Evolutionary conservation across 306 rosid genomes (phyloP).

Genomic region (Calophaca sinica): DNA sequence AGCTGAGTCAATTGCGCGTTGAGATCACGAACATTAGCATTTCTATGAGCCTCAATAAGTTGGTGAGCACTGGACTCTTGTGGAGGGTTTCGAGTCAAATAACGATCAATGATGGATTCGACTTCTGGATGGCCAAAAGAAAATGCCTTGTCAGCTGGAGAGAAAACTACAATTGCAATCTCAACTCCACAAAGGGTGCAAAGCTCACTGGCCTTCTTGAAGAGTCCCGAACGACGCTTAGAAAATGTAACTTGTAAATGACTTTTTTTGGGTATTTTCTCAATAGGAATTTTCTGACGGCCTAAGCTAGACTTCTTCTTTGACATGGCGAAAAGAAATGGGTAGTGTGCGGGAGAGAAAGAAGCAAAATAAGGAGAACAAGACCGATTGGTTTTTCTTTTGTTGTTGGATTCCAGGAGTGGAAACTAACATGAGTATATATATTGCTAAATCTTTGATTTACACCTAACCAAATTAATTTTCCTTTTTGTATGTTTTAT

Average conservation of each 20-base stretch:
- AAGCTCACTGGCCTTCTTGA: conserved; percentile 78
- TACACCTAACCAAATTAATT: conserved; percentile 16
- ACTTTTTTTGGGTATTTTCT: conserved; percentile 64
- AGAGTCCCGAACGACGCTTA: conserved; percentile 69
- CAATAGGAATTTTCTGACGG: conserved; percentile 65
- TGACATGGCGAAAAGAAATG: conserved; percentile 39
- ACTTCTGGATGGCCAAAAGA: conserved; percentile 72
- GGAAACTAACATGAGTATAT: conserved; percentile 43
- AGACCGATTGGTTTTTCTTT: conserved; percentile 17
- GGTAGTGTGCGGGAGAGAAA: neutral
- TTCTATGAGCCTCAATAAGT: conserved; percentile 49
- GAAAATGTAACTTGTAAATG: conserved; percentile 77
- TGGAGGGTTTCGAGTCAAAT: conserved; percentile 43
- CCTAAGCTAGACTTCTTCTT: conserved; percentile 60
- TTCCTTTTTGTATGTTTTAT: conserved; percentile 52
- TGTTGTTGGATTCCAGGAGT: conserved; percentile 31
- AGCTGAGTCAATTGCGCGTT: conserved; percentile 56
- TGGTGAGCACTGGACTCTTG: conserved; percentile 35
- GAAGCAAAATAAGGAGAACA: neutral
- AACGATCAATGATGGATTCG: conserved; percentile 61
- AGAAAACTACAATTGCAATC: conserved; percentile 67
- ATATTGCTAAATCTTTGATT: conserved; percentile 50
- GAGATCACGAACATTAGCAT: conserved; percentile 54
- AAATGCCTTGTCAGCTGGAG: conserved; percentile 70
- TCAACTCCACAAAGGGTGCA: conserved; percentile 78